Evolutionary conservation across 192 early-diverging fungal genomes (phyloP).

Genomic region (Irineochytrium annulatum): DNA sequence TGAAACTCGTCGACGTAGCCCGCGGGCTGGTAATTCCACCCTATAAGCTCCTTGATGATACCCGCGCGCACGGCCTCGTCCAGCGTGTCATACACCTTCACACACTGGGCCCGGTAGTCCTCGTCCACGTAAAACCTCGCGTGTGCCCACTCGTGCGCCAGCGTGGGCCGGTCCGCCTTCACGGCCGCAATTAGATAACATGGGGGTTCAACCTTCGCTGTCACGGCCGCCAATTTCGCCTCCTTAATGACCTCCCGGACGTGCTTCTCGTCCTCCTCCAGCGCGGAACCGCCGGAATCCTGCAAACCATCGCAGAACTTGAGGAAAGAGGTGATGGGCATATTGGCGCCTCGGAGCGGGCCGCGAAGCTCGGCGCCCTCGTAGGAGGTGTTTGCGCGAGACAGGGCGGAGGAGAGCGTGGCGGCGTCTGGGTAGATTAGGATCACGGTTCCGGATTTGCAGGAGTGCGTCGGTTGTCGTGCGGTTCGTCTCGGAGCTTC

Average conservation of each 20-base stretch:
- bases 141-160: conserved; percentile 54
- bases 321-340: conserved; percentile 30
- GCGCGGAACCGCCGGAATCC: neutral
- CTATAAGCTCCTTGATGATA: conserved; percentile 36
- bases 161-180: conserved; percentile 31
- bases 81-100: conserved; percentile 14
- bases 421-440: conserved; percentile 21
- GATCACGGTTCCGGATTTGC: conserved; percentile 17
- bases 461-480: neutral
- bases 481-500: neutral
- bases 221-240: neutral
- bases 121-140: conserved; percentile 28
- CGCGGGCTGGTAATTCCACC: conserved; percentile 37
- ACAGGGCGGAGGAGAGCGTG: conserved; percentile 26
- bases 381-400: conserved; percentile 42
- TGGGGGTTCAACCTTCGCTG: neutral
- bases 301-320: too few relatives aligned
- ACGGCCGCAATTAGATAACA: conserved; percentile 45
- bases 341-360: conserved; percentile 49
- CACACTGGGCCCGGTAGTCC: conserved; percentile 22
- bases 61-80: conserved; percentile 2
- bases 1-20: conserved; percentile 53
- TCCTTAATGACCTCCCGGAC: conserved; percentile 5
- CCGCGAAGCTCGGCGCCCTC: conserved; percentile 45
- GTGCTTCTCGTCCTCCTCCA: neutral